Base-by-base conservation (phyloP, 176 grass and related monocot genomes). In the Avena eriantha region DNA sequence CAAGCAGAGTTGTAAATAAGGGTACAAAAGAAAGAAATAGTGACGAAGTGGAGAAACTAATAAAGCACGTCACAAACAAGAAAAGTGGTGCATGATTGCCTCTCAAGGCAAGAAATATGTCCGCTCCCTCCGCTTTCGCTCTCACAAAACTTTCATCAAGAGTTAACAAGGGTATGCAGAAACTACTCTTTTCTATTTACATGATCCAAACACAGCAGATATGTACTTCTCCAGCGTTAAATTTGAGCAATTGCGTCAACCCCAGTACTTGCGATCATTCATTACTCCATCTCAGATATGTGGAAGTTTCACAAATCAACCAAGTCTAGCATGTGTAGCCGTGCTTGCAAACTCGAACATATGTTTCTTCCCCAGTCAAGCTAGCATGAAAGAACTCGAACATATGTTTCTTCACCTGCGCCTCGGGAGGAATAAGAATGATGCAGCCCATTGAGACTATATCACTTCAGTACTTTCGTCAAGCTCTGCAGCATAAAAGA, bases 1-100 rank as follows among this genome's bases (percentile, higher is more conserved):
- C 10, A 71, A 55, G 54, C 29, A 80, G 63, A 80, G 36, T 41
- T 41, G 54, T 29, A 80, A 35, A 41, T 8, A 77, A 47, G 68
- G 34, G 54, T 72, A 14, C 8, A 50, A 41, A 43, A 51, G 12
- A 51, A 35, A 56, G 10, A 24, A 43, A 83, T 14, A 61, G 19
- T 19, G 33, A 69, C 6, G 3, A 8, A 68, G 79, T 51, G 46
- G 63, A 53, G 16, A 34, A 54, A 65, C 16, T 80, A 35, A 29
- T 2, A 29, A 29, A 29, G 29, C 29, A 29, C 29, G 64, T 2
- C 41, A 36, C 12, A 26, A 63, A 10, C 7, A 60, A 57, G 18
- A 59, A 63, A 46, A 11, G 57, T 4, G 22, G 60, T 29, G 76
- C 12, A 33, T 80, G 59, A 24, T 21, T 65, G 26, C 7, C 49